Evolutionary conservation across 805 yeast species (phyloP).

Genomic region (Teunomyces gatunensis): DNA sequence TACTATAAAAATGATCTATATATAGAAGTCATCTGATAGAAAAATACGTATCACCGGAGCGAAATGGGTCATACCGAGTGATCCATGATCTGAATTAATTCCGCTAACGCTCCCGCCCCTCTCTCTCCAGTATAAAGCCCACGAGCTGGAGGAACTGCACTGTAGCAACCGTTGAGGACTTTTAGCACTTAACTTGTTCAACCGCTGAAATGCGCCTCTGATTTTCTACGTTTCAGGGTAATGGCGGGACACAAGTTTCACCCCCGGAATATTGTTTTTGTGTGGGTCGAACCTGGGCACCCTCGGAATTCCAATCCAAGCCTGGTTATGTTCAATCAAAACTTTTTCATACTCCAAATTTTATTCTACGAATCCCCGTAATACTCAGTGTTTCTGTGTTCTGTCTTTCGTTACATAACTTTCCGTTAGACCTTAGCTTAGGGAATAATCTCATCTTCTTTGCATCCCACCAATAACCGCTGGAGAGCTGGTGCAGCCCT

Average conservation of each 20-base stretch:
- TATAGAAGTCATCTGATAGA: neutral
- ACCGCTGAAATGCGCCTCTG: neutral
- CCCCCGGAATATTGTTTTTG: neutral
- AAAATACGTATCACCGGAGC: neutral
- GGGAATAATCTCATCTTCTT: neutral
- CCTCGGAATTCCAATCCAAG: conserved; percentile 2
- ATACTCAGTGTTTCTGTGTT: neutral
- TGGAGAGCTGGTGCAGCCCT: conserved; percentile 1
- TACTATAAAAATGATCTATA: neutral
- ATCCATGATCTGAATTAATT: neutral
- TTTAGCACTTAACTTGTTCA: neutral
- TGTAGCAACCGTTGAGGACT: neutral
- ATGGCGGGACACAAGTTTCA: neutral
- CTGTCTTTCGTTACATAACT: conserved; percentile 1
- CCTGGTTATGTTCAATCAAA: conserved; percentile 3
- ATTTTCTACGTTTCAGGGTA: neutral
- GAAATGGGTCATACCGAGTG: neutral
- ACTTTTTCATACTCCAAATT: conserved; percentile 3
- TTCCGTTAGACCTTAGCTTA: neutral
- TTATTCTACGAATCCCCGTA: neutral
- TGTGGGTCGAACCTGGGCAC: neutral
- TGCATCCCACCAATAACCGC: neutral
- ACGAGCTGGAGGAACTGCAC: neutral
- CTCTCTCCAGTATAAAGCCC: neutral
- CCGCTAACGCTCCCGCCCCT: neutral